phyloP scores from a whole-genome alignment of 495 filamentous ascomycete species.

The Aspergillus sclerotioniger region DNA sequence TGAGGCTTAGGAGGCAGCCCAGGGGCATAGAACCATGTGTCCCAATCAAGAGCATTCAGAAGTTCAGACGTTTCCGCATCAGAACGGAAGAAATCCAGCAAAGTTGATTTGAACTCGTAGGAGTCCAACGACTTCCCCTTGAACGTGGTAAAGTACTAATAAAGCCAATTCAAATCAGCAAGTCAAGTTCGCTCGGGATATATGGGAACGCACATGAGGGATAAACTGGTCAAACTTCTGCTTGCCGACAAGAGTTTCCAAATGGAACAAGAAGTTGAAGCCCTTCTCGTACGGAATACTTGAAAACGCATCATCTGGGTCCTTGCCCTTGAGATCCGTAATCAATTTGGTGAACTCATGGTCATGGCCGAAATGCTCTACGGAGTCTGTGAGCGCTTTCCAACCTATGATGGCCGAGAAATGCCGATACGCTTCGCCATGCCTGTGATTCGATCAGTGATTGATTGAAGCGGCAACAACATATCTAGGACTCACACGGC shows the following conservation, averaged over 20 bases:
- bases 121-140: conserved; percentile 80
- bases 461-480: background rate
- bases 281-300: conserved; percentile 75
- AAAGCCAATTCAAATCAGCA: conserved; percentile 11
- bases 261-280: conserved; percentile 75
- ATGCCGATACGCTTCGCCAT: conserved; percentile 81
- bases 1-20: conserved; percentile 86
- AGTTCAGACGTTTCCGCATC: conserved; percentile 66
- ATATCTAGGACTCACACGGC: conserved; percentile 22
- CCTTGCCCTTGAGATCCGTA: conserved; percentile 79
- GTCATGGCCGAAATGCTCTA: conserved; percentile 71
- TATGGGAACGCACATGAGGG: conserved; percentile 57
- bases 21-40: conserved; percentile 78
- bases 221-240: conserved; percentile 90
- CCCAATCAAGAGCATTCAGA: conserved; percentile 76
- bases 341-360: conserved; percentile 93
- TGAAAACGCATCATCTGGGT: conserved; percentile 94
- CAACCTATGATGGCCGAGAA: conserved; percentile 83
- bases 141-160: conserved; percentile 79
- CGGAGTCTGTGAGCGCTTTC: conserved; percentile 66
- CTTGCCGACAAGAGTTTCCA: conserved; percentile 83
- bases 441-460: conserved; percentile 35
- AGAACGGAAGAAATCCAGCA: conserved; percentile 75
- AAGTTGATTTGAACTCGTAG: conserved; percentile 85
- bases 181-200: background rate